phyloP scores from a whole-genome alignment of 345 rosid species.

The Syzygium aromaticum region DNA sequence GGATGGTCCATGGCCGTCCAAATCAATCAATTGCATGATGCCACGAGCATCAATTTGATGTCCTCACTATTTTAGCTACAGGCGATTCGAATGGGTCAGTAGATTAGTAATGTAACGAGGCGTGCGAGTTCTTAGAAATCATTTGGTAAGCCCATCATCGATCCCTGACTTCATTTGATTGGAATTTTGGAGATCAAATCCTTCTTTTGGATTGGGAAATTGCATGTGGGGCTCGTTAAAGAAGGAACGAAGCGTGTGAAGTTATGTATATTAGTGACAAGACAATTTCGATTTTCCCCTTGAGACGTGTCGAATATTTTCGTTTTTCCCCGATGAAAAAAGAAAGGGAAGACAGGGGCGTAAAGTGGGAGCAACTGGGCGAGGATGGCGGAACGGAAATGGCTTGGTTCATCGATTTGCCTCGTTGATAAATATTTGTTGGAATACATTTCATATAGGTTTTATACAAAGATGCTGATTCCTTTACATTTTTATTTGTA shows the following conservation, averaged over 20 bases:
- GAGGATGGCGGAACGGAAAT: background rate
- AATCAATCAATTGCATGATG: background rate
- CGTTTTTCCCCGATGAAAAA: accelerated
- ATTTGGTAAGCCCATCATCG: background rate
- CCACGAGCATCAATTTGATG: background rate
- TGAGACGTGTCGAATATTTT: background rate
- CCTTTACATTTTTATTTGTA: background rate
- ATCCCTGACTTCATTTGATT: background rate
- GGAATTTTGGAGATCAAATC: background rate
- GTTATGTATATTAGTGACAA: background rate
- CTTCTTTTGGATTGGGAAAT: background rate
- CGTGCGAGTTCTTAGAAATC: background rate
- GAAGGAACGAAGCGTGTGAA: background rate
- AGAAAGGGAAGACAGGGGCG: background rate
- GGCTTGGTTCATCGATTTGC: background rate
- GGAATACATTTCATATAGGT: background rate
- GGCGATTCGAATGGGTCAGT: background rate
- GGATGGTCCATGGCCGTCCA: background rate
- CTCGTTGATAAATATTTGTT: background rate
- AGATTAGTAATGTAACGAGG: background rate
- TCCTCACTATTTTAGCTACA: background rate
- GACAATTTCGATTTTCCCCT: background rate
- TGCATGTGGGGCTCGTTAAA: background rate
- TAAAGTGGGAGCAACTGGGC: background rate
- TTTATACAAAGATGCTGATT: background rate